Base-by-base conservation (phyloP, 768 basidiomycete species). In the Hericium coralloides region DNA sequence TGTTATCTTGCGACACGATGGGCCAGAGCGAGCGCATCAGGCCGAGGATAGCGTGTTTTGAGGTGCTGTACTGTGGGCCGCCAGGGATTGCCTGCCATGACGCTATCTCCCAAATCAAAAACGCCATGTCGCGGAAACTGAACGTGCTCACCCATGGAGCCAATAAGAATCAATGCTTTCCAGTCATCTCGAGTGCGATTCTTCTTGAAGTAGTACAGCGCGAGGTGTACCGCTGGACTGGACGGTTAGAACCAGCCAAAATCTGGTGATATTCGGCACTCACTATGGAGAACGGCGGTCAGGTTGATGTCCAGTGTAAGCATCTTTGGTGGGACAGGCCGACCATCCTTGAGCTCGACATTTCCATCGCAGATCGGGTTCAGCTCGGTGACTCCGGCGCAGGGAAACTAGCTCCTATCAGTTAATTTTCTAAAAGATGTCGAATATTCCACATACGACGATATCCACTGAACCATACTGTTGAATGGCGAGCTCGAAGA, bases 31-130 rank as follows among this genome's bases (percentile, higher is more conserved):
- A 54, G 7, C 65, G 63, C 63, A 66, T 61, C n/a, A 73, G 48
- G 4, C 70, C 72, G 4, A 71, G 56, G 7, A 73, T 55, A 10
- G 57, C 70, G 52, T 70, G 70, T 54, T 70, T 72, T 25, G 70
- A 62, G 2, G 68, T 64, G 10, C 53, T 49, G 56, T 73, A 72
- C 8, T 66, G 56, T 5, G 67, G 62, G 12, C 55, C 69, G 15
- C 52, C 25, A 0, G 62, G 38, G 17, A 68, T 22, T 0, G 63
- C 66, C 15, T 49, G 25, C 59, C 67, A 68, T 2, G 66, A 68
- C 2, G 70, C 69, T 68, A 14, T 7, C 23, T 45, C 12, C 50
- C 1, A 39, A 25, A 25, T 18, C 12, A 41, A 48, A 9, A 12
- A 14, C 9, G 8, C 10, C 26, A 38, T 25, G 36, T 45, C 18